Conservation (phyloP, 441 rosid species). For the Populus hybrid region DNA sequence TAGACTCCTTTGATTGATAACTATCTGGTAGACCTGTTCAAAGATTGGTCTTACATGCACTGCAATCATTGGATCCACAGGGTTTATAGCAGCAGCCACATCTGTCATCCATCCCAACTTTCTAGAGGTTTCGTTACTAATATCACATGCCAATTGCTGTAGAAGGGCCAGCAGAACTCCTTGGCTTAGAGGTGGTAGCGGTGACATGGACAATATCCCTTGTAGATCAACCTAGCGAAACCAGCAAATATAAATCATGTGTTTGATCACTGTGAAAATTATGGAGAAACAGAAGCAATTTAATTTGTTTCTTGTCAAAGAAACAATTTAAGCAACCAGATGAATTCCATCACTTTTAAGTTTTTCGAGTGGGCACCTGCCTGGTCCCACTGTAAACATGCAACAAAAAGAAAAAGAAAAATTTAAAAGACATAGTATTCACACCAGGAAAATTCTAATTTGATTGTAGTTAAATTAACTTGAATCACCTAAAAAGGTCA, state of each 20-base stretch:
- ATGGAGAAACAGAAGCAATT: not conserved
- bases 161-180: slow-evolving; percentile 73
- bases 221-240: slow-evolving; percentile 57
- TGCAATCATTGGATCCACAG: slow-evolving; percentile 55
- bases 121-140: slow-evolving; percentile 44
- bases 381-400: not conserved
- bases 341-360: not conserved
- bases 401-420: not conserved
- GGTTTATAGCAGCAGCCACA: slow-evolving; percentile 62
- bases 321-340: not conserved
- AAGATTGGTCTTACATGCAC: slow-evolving; percentile 64
- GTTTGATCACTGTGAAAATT: not conserved
- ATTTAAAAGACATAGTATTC: not conserved
- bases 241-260: slow-evolving; percentile 2
- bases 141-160: slow-evolving; percentile 75
- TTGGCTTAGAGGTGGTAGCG: slow-evolving; percentile 64
- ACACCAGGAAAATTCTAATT: not conserved
- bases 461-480: not conserved
- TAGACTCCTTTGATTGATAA: slow-evolving; percentile 49
- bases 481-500: not conserved
- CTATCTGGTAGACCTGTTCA: slow-evolving; percentile 64
- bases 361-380: not conserved
- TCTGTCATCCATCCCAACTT: slow-evolving; percentile 77
- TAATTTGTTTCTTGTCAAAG: not conserved
- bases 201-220: slow-evolving; percentile 42